A percentile compares a stretch with the other conserved stretches of the same genome.
These are phyloP conservation scores for Syncephalastrum contaminatum DNA, from an alignment of 371 early-diverging fungal species.

Conservation along the genomic window DNA sequence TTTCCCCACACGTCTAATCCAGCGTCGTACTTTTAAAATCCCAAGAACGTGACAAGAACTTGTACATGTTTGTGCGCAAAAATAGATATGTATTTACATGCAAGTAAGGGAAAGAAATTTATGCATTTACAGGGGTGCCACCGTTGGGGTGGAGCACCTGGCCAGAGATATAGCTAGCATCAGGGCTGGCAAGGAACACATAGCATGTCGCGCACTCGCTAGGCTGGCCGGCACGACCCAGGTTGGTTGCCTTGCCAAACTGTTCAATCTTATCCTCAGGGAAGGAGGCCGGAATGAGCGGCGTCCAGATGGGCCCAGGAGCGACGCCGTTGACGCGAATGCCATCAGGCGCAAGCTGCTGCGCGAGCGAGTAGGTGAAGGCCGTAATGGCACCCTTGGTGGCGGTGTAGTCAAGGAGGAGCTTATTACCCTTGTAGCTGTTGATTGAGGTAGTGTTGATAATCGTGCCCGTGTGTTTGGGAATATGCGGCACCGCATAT, in stretches of 20 bases:
- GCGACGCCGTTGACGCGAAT: constrained; percentile 55
- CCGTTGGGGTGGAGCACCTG: constrained; percentile 53
- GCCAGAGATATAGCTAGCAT: constrained; percentile 53
- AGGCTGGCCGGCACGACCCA: constrained; percentile 52
- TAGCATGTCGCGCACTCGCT: constrained; percentile 51
- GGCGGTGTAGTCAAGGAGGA: constrained; percentile 35
- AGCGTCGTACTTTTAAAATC: too few species aligned
- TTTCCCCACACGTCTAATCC: too few species aligned
- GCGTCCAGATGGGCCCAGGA: constrained; percentile 56
- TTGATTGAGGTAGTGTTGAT: constrained; percentile 46
- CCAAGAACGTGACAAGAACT: too few species aligned
- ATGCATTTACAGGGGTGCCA: constrained; percentile 22
- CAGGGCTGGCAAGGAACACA: constrained; percentile 45
- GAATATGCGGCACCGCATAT: constrained; percentile 34
- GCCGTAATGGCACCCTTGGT: constrained; percentile 38
- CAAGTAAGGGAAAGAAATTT: not conserved
- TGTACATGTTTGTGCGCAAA: too few species aligned
- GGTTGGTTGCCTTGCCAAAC: constrained; percentile 47
- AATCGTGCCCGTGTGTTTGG: constrained; percentile 22
- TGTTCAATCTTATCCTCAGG: constrained; percentile 43
- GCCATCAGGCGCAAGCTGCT: constrained; percentile 37
- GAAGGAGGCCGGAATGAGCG: constrained; percentile 53
- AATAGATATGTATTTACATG: not conserved
- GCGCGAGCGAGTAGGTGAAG: constrained; percentile 43
- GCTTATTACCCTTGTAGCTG: constrained; percentile 29